Evolutionary conservation across 164 flowering plant genomes (phyloP), one percentile per base, ranked within the genome.

Genomic region (Annona squamosa): DNA sequence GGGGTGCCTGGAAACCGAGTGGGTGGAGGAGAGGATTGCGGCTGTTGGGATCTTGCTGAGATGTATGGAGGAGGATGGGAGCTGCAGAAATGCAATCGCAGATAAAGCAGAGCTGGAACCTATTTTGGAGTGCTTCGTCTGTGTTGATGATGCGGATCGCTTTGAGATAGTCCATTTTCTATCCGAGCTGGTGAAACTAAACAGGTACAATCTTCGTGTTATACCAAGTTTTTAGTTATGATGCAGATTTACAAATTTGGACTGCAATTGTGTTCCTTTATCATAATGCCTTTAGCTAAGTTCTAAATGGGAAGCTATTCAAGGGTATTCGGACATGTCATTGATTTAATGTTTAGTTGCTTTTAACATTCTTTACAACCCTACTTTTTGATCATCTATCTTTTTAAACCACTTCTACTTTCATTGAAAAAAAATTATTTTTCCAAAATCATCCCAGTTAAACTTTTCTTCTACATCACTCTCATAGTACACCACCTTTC

Each of bases 61-160:
- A 83, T 91, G 94, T 77, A 87, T 91, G 69, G 76, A 77, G 72
- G 82, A 85, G 73, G 86, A 91, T 72, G 94, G 94, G 9, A 82
- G 72, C 52, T 88, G 88, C 77, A 84, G 97, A 80, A 84, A 83
- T 71, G 46, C 48, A 19, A 87, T 91, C 46, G 97, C 97, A 67
- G 89, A 90, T 74, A 88, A 84, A 75, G 87, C 86, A 37, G 79
- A 88, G 74, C 74, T 91, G 65, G 79, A 83, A 70, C 86, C 87
- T 46, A 73, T 91, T 67, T 71, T 89, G 79, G 94, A 90, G 74
- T 73, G 86, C 77, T 88, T 91, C 69, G 65, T 72, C 41, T 81
- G 81, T 48, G 86, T 85, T 44, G 81, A 67, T 68, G 90, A 88
- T 71, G 82, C 62, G 43, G 89, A 90, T 42, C 78, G 82, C 63